Percentiles rank a stretch among this genome's conserved stretches.
phyloP scores from a whole-genome alignment of 768 basidiomycete species.

The Lepiota subincarnata region DNA sequence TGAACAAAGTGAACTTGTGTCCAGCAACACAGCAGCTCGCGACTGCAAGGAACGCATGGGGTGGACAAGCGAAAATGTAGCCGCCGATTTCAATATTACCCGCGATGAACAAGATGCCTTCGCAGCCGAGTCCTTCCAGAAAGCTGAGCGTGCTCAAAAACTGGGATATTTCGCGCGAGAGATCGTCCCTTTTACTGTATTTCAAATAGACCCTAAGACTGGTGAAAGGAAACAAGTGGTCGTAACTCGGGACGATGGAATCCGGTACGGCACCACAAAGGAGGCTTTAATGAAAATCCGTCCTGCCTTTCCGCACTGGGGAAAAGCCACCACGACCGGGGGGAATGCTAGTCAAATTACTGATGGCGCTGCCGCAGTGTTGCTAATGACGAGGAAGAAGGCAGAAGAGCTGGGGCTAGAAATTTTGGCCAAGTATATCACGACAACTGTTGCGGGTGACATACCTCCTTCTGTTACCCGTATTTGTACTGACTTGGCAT shows the following conservation, averaged over 20 bases:
- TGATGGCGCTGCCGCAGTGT: constrained; percentile 76
- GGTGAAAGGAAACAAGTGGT: constrained; percentile 50
- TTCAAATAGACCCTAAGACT: constrained; percentile 51
- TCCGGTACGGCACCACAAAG: constrained; percentile 69
- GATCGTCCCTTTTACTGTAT: constrained; percentile 74
- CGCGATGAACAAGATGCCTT: constrained; percentile 74
- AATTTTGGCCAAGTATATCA: constrained; percentile 75
- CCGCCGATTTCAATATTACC: constrained; percentile 64
- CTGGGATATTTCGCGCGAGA: constrained; percentile 61
- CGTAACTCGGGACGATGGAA: constrained; percentile 71
- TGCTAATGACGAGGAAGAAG: constrained; percentile 77
- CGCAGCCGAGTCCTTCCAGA: constrained; percentile 72
- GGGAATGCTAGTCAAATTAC: constrained; percentile 86
- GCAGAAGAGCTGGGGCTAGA: constrained; percentile 71
- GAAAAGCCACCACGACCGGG: constrained; percentile 66
- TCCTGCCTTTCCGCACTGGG: constrained; percentile 83
- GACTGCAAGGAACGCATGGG: constrained; percentile 78
- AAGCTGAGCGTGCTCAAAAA: constrained; percentile 71
- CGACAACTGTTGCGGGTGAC: constrained; percentile 63
- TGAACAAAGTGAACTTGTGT: constrained; percentile 56
- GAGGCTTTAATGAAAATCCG: constrained; percentile 60
- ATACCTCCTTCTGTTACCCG: neutral
- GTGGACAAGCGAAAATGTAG: constrained; percentile 88
- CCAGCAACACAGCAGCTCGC: constrained; percentile 47
- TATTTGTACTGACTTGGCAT: neutral